phyloP scores from a whole-genome alignment of 1,284 basidiomycete species.

The Mrakiaceae sp. region DNA sequence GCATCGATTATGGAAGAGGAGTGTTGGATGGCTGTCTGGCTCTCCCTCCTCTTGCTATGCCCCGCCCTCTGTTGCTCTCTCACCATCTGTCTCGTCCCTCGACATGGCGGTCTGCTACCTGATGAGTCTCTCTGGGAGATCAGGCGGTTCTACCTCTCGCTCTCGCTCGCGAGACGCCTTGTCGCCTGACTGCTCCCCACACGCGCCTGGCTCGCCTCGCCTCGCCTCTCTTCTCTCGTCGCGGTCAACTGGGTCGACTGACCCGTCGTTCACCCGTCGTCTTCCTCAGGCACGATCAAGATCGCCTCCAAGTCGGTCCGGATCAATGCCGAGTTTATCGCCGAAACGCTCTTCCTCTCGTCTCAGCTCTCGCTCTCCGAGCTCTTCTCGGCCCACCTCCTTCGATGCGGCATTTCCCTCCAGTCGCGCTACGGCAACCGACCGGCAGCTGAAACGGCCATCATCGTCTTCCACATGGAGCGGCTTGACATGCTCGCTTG shows the following conservation, averaged over 20 bases:
- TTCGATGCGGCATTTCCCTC: slow-evolving; percentile 7
- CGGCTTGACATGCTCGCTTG: slow-evolving; percentile 23
- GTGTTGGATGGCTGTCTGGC: too few relatives aligned
- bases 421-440: slow-evolving; percentile 7
- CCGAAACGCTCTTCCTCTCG: slow-evolving; percentile 12
- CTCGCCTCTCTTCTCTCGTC: not conserved
- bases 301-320: slow-evolving; percentile 2
- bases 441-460: slow-evolving; percentile 21
- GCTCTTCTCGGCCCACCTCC: slow-evolving; percentile 9
- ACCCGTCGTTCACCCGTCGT: not conserved
- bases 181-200: not conserved
- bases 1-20: too few relatives aligned
- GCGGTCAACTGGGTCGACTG: not conserved
- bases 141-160: not conserved
- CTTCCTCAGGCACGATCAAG: slow-evolving; percentile 7
- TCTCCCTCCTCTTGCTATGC: too few relatives aligned
- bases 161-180: not conserved
- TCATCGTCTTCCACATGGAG: slow-evolving; percentile 25
- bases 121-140: too few relatives aligned
- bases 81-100: too few relatives aligned
- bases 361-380: slow-evolving; percentile 11
- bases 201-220: not conserved
- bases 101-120: too few relatives aligned
- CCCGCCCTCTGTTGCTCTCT: too few relatives aligned
- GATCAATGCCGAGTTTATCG: slow-evolving; percentile 15